phyloP scores from a whole-genome alignment of 2,329 filamentous ascomycete species.

The Botryosphaeria dothidea region DNA sequence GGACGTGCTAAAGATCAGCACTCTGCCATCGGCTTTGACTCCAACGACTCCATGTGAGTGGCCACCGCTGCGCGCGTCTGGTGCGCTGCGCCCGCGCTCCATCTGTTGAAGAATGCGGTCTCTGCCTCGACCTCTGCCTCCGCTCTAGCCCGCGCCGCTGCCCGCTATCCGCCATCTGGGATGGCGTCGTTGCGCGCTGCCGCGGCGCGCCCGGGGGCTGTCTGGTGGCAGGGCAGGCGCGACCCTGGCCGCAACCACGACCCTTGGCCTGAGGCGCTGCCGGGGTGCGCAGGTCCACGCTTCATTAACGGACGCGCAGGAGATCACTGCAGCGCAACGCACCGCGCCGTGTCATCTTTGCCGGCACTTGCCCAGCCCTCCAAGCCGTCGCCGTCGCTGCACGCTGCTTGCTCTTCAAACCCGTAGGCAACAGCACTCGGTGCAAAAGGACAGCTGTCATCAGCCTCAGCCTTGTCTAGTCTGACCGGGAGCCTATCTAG shows the following conservation, averaged over 20 bases:
- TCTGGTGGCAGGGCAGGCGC: slow-evolving; percentile 1
- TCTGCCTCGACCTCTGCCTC: not conserved
- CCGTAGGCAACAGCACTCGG: not conserved
- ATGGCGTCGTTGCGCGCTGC: not conserved
- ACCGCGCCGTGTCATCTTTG: not conserved
- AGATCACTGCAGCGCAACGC: slow-evolving; percentile 5
- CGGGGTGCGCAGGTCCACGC: not conserved
- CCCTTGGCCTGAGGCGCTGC: not conserved
- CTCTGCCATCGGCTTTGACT: slow-evolving; percentile 13
- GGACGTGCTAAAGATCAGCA: slow-evolving; percentile 8
- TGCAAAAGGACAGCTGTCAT: slow-evolving; percentile 8
- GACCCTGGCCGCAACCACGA: slow-evolving; percentile 7
- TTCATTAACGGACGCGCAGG: slow-evolving; percentile 9
- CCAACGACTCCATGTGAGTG: slow-evolving; percentile 15
- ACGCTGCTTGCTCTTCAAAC: not conserved
- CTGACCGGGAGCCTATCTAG: slow-evolving; percentile 15
- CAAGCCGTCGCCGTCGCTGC: not conserved
- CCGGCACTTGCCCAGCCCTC: not conserved
- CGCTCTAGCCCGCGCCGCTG: not conserved
- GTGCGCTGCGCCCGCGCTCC: not conserved
- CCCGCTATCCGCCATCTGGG: not conserved
- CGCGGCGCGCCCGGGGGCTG: not conserved
- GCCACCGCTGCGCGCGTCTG: not conserved
- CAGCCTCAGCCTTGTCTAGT: slow-evolving; percentile 18
- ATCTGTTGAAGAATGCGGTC: not conserved